Conservation (phyloP, 768 basidiomycete species). For the Pisolithus orientalis region DNA sequence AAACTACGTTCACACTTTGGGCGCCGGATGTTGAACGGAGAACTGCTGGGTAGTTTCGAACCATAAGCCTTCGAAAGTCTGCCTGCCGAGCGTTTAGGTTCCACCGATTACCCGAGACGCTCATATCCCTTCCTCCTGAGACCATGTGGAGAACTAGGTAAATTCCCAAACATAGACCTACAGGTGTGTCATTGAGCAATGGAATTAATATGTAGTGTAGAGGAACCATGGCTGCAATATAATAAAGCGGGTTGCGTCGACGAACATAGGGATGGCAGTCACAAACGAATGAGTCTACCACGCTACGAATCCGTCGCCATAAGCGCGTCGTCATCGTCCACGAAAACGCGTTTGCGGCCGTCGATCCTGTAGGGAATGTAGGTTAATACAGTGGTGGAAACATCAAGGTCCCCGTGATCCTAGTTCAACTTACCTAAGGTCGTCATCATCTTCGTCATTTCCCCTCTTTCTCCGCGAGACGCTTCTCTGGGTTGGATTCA, state of each 20-base stretch:
- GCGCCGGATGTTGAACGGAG: no score
- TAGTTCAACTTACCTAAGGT: slow-evolving; percentile 26
- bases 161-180: background rate
- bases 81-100: no score
- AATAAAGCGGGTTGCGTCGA: background rate
- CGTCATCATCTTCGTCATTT: slow-evolving; percentile 68
- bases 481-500: slow-evolving; percentile 33
- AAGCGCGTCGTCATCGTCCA: slow-evolving; percentile 31
- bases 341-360: slow-evolving; percentile 39
- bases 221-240: background rate
- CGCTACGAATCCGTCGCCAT: slow-evolving; percentile 26
- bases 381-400: background rate
- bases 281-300: background rate
- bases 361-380: slow-evolving; percentile 13
- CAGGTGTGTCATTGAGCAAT: background rate
- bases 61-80: no score
- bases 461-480: slow-evolving; percentile 61
- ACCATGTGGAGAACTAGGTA: no score
- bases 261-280: background rate
- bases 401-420: background rate
- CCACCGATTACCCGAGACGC: no score
- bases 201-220: background rate
- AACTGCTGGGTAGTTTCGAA: no score
- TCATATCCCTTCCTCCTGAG: background rate
- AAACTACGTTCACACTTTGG: no score